These are phyloP conservation scores for Podospora pseudopauciseta DNA, from an alignment of 495 filamentous ascomycete species.

Conservation along the genomic window DNA sequence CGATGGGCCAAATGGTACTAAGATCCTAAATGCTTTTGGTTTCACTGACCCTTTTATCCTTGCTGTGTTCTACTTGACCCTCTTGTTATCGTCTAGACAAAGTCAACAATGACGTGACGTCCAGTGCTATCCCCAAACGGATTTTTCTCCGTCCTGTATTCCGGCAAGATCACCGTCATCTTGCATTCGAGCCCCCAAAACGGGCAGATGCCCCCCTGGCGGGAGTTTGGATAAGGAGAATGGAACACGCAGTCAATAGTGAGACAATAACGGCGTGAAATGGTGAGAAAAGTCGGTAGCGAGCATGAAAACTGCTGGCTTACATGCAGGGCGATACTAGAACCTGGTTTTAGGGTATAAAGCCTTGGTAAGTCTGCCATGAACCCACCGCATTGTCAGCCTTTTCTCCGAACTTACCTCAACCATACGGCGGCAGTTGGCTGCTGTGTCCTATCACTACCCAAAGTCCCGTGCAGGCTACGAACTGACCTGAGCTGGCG, in stretches of 20 bases:
- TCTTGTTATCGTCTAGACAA: background rate
- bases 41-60: background rate
- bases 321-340: background rate
- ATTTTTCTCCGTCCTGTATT: background rate
- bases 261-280: background rate
- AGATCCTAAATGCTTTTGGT: background rate
- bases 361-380: background rate
- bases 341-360: background rate
- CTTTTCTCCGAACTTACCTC: background rate
- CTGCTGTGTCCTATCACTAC: background rate
- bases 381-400: no score
- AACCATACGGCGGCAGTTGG: background rate
- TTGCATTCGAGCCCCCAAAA: background rate
- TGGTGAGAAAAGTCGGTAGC: background rate
- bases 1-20: background rate
- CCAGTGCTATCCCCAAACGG: background rate
- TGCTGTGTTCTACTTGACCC: background rate
- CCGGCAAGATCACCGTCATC: background rate
- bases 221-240: background rate
- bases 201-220: background rate
- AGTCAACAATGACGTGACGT: slow-evolving; percentile 2
- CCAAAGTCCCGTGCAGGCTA: background rate
- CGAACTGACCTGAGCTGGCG: background rate
- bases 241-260: no score
- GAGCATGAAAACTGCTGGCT: background rate